Percentiles rank a stretch among this genome's conserved stretches.
Evolutionary conservation across 2,329 filamentous ascomycete species (phyloP).

Genomic region (Cladosporium sp.): DNA sequence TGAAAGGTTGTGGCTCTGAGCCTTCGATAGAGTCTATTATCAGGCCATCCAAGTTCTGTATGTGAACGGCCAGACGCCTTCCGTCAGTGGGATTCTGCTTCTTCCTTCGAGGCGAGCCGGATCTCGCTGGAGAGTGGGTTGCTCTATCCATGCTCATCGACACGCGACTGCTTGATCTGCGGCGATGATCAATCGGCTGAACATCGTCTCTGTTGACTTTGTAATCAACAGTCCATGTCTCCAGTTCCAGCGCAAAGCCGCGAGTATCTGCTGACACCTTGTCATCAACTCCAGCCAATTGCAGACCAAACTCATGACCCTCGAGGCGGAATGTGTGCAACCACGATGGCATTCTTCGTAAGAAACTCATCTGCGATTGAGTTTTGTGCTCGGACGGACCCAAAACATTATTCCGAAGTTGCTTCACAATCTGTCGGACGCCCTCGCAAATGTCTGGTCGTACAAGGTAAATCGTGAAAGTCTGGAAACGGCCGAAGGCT

Average conservation of each 20-base stretch:
- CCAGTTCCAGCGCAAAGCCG: constrained; percentile 81
- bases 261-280: constrained; percentile 78
- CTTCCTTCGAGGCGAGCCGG: constrained; percentile 46
- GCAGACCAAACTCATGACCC: constrained; percentile 83
- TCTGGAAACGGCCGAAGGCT: constrained; percentile 76
- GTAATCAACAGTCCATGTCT: constrained; percentile 87
- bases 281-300: constrained; percentile 84
- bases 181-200: constrained; percentile 46
- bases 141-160: constrained; percentile 46
- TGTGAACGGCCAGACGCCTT: constrained; percentile 75
- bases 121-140: constrained; percentile 37
- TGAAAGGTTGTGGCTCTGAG: constrained; percentile 80
- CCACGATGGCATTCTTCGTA: constrained; percentile 81
- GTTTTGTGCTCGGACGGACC: constrained; percentile 20
- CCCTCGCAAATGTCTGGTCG: constrained; percentile 91
- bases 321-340: constrained; percentile 80
- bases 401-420: constrained; percentile 71
- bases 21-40: constrained; percentile 85
- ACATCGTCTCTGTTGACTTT: constrained; percentile 69
- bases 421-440: constrained; percentile 83
- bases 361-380: constrained; percentile 60
- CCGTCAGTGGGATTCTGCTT: constrained; percentile 65
- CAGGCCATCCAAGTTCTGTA: constrained; percentile 82
- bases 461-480: constrained; percentile 85
- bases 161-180: constrained; percentile 71